Conservation (phyloP, 2,329 filamentous ascomycete genomes). For the Cladosporium cucumerinum region DNA sequence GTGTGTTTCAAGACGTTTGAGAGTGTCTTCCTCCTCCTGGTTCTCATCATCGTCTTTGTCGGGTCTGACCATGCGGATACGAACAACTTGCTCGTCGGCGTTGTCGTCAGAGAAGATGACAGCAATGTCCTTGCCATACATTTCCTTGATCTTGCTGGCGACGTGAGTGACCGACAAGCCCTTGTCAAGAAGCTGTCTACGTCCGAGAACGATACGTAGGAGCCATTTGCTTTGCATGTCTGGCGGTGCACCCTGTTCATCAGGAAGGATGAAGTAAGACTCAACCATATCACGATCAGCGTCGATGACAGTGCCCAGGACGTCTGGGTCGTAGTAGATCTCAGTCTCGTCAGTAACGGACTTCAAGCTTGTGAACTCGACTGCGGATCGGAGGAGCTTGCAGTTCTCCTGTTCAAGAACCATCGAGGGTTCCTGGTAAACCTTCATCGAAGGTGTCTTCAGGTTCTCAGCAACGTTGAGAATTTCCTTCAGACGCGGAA, state of each 20-base stretch:
- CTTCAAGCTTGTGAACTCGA: slow-evolving; percentile 91
- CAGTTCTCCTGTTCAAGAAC: slow-evolving; percentile 70
- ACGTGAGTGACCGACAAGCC: slow-evolving; percentile 88
- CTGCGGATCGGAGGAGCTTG: slow-evolving; percentile 79
- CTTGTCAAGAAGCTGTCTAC: slow-evolving; percentile 94
- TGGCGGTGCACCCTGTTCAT: slow-evolving; percentile 63
- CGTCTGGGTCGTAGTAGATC: slow-evolving; percentile 94
- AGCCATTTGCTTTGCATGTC: slow-evolving; percentile 85
- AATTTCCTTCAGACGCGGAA: slow-evolving; percentile 98
- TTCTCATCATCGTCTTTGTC: slow-evolving; percentile 64
- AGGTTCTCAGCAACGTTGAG: slow-evolving; percentile 96
- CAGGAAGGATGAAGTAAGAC: slow-evolving; percentile 91
- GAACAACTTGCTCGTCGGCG: slow-evolving; percentile 89
- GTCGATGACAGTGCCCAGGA: slow-evolving; percentile 78
- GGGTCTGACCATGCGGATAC: slow-evolving; percentile 58
- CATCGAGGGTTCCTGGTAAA: slow-evolving; percentile 68
- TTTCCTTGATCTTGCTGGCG: slow-evolving; percentile 80
- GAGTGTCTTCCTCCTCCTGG: slow-evolving; percentile 83
- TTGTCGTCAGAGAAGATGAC: slow-evolving; percentile 99
- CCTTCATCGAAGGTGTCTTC: slow-evolving; percentile 96
- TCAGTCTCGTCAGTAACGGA: slow-evolving; percentile 90
- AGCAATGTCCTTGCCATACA: slow-evolving; percentile 79
- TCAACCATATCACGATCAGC: slow-evolving; percentile 93
- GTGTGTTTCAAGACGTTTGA: slow-evolving; percentile 88
- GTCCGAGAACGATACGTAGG: slow-evolving; percentile 86